Evolutionary conservation across 1,284 basidiomycete genomes (phyloP), one percentile per base, ranked within the genome.

Genomic region (Ceratobasidium papillatum): DNA sequence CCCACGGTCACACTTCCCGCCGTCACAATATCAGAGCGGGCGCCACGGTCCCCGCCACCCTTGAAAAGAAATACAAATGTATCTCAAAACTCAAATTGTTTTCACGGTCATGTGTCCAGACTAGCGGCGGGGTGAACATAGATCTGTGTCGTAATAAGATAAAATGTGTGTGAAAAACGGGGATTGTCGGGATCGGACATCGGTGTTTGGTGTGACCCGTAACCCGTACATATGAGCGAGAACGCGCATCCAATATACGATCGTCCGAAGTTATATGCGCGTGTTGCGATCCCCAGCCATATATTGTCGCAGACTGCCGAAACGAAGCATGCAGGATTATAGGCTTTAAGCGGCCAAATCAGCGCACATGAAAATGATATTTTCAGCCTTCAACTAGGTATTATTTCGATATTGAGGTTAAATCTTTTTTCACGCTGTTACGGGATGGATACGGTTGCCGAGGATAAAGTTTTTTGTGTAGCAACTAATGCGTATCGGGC

Each of bases 271-370:
- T 27, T 52, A 52, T 25, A 52, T 52, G 27, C 22, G 27, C 8
- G 47, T n/a, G 5, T 8, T 7, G 27, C 32, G 14, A 30, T 32
- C 34, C 32, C 27, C 19, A 9, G 30, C 14, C 54, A 34, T 17
- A 11, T 34, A 47, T 17, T n/a, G 54, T 56, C 54, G 54, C 54
- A n/a, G 1, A 56, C 27, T 56, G 54, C 54, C 54, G 54, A 56
- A 47, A 30, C 52, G 52, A 54, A 54, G 52, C 52, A 54, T 52
- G 25, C 0, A 47, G 11, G 19, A 9, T 17, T n/a, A 36, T 56
- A 56, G 54, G 32, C 54, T 56, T 34, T n/a, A 56, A 34, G 54
- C 32, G 54, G 54, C 54, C 4, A 56, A 56, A 56, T 56, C 54
- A 3, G 54, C 54, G 54, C 54, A 36, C 14, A 17, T 25, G 22